phyloP scores from a whole-genome alignment of 2,329 filamentous ascomycete species.

The Epichloe sp. region DNA sequence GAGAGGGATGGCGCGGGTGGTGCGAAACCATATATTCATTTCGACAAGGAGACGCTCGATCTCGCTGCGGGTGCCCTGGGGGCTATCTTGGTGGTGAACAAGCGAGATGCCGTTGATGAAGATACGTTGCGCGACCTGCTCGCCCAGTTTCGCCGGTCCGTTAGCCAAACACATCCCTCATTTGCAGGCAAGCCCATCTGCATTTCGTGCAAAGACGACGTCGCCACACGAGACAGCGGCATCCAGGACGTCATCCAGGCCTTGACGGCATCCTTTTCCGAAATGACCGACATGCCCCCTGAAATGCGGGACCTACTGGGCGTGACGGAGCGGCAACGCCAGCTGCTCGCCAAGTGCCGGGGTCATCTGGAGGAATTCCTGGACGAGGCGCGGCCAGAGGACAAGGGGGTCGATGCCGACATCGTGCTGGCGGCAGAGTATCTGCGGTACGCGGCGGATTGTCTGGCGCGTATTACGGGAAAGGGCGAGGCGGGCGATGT shows the following conservation, averaged over 20 bases:
- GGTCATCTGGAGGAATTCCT: conserved; percentile 62
- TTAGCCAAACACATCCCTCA: conserved; percentile 10
- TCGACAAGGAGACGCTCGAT: conserved; percentile 41
- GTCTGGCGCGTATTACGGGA: conserved; percentile 78
- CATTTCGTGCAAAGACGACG: conserved; percentile 59
- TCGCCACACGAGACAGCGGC: conserved; percentile 38
- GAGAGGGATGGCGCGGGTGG: conserved; percentile 32
- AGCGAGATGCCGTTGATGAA: conserved; percentile 36
- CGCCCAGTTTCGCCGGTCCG: conserved; percentile 21
- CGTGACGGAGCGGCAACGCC: conserved; percentile 78
- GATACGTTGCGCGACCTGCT: conserved; percentile 25
- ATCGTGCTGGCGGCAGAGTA: conserved; percentile 86
- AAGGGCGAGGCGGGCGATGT: conserved; percentile 76
- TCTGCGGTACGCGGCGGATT: conserved; percentile 65
- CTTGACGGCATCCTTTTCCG: conserved; percentile 54
- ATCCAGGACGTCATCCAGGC: conserved; percentile 55
- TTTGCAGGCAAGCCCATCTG: conserved; percentile 22
- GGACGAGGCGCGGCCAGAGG: conserved; percentile 32
- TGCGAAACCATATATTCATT: conserved; percentile 27
- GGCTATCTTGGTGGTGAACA: conserved; percentile 48
- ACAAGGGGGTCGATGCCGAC: conserved; percentile 45
- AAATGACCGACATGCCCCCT: conserved; percentile 58
- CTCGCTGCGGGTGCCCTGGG: conserved; percentile 36
- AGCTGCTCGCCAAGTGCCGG: conserved; percentile 64
- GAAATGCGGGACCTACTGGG: conserved; percentile 76